A percentile compares a stretch with the other conserved stretches of the same genome.
phyloP scores from a whole-genome alignment of 352 stramenopile genomes.

The Globisporangium uncinulatum region DNA sequence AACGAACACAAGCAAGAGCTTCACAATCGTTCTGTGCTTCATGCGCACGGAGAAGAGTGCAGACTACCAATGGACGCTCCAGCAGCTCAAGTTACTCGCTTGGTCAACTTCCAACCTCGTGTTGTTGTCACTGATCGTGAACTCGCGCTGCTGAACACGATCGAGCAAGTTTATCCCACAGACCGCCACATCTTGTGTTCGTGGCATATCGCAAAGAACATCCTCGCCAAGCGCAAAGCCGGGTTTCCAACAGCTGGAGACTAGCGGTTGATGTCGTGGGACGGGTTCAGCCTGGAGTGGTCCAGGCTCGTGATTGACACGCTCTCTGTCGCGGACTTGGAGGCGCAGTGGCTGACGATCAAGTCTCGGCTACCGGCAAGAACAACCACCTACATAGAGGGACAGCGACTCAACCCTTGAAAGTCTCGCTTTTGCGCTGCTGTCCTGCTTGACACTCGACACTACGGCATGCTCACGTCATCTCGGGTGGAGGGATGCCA shows the following conservation, averaged over 20 bases:
- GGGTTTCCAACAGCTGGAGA: background rate
- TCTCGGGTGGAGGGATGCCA: too few species aligned
- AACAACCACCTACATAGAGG: too few species aligned
- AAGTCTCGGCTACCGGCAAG: too few species aligned
- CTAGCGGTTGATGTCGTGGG: background rate
- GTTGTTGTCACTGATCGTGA: background rate
- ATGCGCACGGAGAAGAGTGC: background rate
- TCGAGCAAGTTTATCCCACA: background rate
- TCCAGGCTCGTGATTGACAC: background rate
- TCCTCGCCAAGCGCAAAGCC: background rate
- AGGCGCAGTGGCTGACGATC: too few species aligned
- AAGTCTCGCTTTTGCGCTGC: too few species aligned
- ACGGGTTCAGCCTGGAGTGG: background rate
- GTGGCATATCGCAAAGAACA: background rate
- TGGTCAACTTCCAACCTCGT: background rate
- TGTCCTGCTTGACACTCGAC: too few species aligned
- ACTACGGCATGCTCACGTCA: too few species aligned
- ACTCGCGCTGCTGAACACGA: background rate
- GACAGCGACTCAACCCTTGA: too few species aligned
- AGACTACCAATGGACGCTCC: background rate
- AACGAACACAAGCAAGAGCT: constrained; percentile 5
- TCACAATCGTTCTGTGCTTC: background rate
- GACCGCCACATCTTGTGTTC: background rate
- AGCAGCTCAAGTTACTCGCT: background rate
- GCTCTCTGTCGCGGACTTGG: background rate